Base-by-base conservation (phyloP, 257 asterid species). In the Ilex asprella region DNA sequence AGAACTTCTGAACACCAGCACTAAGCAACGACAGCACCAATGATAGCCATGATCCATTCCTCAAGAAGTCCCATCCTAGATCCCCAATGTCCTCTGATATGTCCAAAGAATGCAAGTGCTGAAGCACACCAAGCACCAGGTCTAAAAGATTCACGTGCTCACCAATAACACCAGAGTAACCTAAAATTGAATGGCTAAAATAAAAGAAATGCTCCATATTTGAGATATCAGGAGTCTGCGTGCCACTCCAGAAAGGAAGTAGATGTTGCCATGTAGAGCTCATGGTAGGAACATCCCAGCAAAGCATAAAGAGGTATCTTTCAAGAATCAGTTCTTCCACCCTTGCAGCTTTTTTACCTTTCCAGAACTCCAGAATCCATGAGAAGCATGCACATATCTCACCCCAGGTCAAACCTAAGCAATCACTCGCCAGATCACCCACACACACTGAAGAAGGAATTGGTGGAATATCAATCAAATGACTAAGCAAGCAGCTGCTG, bases 301-400 rank as follows among this genome's bases (percentile, higher is more conserved):
- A 89, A 81, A 93, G 96, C 81, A 85, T 80, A 78, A 93, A 89
- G 66, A 85, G 56, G 70, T 89, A 93, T 12, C 99, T 85, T 68
- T 93, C 97, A 81, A 87, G 69, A 66, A 89, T 79, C 66, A 89
- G 77, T 63, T 93, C 96, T 67, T 93, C 96, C 54, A 73, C 79
- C 47, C 65, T 81, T 75, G 75, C 83, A 67, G 90, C 84, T 67
- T 66, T 84, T 81, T 65, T 75, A 59, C 86, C 91, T 65, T 78
- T 78, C 99, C 99, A 93, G 53, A 75, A 78, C 69, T 79, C 81
- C 75, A 83, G 72, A 70, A 89, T 81, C 81, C 73, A 39, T 52
- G 84, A 80, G 58, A 93, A 75, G 44, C 80, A 71, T 68, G 76
- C 75, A 71, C 59, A 58, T 65, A 89, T 58, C 58, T 85, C 91